A percentile compares a stretch with the other conserved stretches of the same genome.
These are phyloP conservation scores for Albugo candida DNA, from an alignment of 352 stramenopile genomes.

Conservation along the genomic window DNA sequence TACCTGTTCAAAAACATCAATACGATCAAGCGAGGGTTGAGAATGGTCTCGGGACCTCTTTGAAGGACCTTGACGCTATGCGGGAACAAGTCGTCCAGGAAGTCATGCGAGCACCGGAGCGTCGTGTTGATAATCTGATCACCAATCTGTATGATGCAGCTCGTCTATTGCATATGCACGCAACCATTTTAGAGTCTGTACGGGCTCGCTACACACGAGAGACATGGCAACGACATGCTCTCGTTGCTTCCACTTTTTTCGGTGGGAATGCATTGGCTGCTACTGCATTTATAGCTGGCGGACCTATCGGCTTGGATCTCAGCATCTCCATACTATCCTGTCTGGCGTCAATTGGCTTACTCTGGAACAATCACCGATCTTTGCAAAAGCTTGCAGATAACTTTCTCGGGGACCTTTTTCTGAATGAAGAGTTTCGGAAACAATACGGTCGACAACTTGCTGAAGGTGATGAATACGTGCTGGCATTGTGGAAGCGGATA, in stretches of 20 bases:
- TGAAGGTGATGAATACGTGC: constrained; percentile 94
- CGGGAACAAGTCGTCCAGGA: constrained; percentile 94
- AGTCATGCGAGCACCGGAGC: constrained; percentile 92
- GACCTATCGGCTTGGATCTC: constrained; percentile 66
- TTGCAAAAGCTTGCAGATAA: constrained; percentile 75
- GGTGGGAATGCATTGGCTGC: constrained; percentile 56
- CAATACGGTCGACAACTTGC: constrained; percentile 89
- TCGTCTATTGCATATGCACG: constrained; percentile 90
- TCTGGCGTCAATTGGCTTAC: constrained; percentile 60
- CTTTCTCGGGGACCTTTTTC: constrained; percentile 65
- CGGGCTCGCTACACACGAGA: constrained; percentile 52
- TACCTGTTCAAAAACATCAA: constrained; percentile 67
- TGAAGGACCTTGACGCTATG: constrained; percentile 91
- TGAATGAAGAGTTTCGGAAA: constrained; percentile 84
- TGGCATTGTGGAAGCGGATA: constrained; percentile 86
- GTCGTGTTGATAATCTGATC: constrained; percentile 98
- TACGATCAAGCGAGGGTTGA: constrained; percentile 22
- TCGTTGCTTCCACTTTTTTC: constrained; percentile 37
- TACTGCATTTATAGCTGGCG: constrained; percentile 52
- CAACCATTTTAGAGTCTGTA: constrained; percentile 70
- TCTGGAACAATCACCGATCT: constrained; percentile 80
- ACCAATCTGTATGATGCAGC: constrained; percentile 91
- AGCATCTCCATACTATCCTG: constrained; percentile 61
- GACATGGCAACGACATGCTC: constrained; percentile 56
- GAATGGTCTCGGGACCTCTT: constrained; percentile 20